phyloP scores from a whole-genome alignment of 208 protist genomes.

The Trichomonas tenax region DNA sequence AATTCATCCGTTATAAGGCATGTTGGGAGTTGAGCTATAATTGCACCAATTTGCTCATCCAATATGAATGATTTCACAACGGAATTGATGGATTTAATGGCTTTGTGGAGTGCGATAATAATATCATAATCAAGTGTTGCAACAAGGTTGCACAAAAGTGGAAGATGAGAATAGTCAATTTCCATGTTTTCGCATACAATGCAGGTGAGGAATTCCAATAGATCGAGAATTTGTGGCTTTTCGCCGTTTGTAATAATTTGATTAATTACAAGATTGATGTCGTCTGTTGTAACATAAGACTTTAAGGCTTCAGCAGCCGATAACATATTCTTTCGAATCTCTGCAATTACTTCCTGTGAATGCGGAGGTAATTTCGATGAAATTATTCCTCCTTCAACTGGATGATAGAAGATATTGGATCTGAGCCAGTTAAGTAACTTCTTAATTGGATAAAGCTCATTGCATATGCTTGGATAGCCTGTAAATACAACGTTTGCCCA shows the following conservation, averaged over 20 bases:
- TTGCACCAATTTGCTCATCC: not conserved
- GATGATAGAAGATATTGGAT: not conserved
- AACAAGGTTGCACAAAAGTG: not conserved
- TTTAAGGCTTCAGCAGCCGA: not conserved
- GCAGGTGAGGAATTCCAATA: not conserved
- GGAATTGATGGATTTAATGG: not conserved
- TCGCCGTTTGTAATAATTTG: not conserved
- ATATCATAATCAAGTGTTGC: not conserved
- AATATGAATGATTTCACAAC: not conserved
- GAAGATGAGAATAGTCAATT: not conserved
- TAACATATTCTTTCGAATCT: not conserved
- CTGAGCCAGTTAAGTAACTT: not conserved
- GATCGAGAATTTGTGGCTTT: not conserved
- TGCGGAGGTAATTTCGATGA: not conserved
- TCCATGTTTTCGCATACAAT: not conserved
- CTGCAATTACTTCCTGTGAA: not conserved
- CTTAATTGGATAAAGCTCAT: not conserved
- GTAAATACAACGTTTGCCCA: not conserved
- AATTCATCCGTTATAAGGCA: not conserved
- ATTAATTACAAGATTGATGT: not conserved
- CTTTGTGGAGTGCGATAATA: not conserved
- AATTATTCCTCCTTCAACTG: not conserved
- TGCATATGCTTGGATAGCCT: not conserved
- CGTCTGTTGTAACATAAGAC: not conserved
- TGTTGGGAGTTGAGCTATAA: not conserved